phyloP scores from a whole-genome alignment of 352 stramenopile species.

The Aphanomyces stellatus region DNA sequence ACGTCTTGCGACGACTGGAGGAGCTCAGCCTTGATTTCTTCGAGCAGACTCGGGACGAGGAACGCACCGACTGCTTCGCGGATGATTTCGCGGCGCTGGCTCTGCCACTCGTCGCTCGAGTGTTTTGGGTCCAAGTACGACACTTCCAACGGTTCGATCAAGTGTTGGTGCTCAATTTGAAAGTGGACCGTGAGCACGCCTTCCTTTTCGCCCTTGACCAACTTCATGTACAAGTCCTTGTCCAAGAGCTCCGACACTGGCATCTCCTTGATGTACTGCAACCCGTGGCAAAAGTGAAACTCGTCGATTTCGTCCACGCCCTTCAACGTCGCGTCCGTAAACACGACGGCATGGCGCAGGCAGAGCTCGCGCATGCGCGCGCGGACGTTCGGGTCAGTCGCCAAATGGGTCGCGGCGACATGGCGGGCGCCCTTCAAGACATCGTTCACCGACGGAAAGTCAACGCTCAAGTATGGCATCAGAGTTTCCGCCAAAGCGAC shows the following conservation, averaged over 20 bases:
- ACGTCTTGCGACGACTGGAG: conserved; percentile 57
- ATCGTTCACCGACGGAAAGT: conserved; percentile 77
- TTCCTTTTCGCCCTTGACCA: conserved; percentile 78
- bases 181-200: conserved; percentile 61
- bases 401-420: conserved; percentile 78
- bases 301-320: conserved; percentile 82
- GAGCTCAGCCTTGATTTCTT: conserved; percentile 74
- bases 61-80: conserved; percentile 78
- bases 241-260: conserved; percentile 72
- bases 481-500: conserved; percentile 58
- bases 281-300: conserved; percentile 78
- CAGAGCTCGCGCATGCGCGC: conserved; percentile 81
- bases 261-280: conserved; percentile 83
- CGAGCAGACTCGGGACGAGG: conserved; percentile 79
- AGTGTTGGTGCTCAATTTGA: conserved; percentile 71
- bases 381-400: conserved; percentile 73
- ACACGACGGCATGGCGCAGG: conserved; percentile 62
- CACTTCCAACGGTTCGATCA: conserved; percentile 72
- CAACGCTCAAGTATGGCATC: conserved; percentile 72
- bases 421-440: conserved; percentile 85
- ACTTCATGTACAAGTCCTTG: conserved; percentile 65
- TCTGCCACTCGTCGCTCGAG: conserved; percentile 75
- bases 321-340: conserved; percentile 68
- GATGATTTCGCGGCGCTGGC: conserved; percentile 70
- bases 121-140: conserved; percentile 50